phyloP scores from a whole-genome alignment of 2,329 filamentous ascomycete genomes.

The Cladosporium austrohemisphaericum region DNA sequence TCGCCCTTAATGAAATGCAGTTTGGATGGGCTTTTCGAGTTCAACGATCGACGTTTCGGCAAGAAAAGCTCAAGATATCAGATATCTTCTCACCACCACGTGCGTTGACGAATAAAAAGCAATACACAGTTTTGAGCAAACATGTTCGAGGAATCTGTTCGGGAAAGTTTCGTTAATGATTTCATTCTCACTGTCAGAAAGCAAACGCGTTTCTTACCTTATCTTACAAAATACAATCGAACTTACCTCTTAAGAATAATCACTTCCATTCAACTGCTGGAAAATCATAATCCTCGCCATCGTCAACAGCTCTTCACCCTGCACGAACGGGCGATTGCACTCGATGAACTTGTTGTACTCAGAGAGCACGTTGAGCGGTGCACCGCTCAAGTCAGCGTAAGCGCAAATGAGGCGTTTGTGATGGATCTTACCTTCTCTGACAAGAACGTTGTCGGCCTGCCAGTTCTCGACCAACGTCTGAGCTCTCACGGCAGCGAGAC shows the following conservation, averaged over 20 bases:
- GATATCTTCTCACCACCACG: too few species aligned
- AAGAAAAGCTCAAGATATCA: too few species aligned
- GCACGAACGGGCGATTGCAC: neutral
- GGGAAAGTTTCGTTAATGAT: too few species aligned
- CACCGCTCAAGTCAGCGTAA: neutral
- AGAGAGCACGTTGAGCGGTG: neutral
- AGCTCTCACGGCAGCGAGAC: neutral
- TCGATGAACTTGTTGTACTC: conserved; percentile 1
- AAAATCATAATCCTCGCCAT: neutral
- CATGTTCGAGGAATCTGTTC: too few species aligned
- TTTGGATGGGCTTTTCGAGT: too few species aligned
- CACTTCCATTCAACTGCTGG: conserved; percentile 1
- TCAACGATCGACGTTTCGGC: too few species aligned
- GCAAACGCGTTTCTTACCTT: too few species aligned
- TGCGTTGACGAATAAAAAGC: too few species aligned
- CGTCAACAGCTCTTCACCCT: neutral
- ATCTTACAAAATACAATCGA: too few species aligned
- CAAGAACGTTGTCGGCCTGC: neutral
- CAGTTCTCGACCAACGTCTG: neutral
- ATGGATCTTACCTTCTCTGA: neutral
- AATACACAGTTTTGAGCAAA: too few species aligned
- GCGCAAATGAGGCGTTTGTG: neutral
- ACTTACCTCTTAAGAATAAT: neutral
- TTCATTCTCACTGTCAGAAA: neutral
- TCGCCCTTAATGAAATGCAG: too few species aligned